phyloP scores from a whole-genome alignment of 768 basidiomycete genomes.

The Omphalotus guepiniiformis region DNA sequence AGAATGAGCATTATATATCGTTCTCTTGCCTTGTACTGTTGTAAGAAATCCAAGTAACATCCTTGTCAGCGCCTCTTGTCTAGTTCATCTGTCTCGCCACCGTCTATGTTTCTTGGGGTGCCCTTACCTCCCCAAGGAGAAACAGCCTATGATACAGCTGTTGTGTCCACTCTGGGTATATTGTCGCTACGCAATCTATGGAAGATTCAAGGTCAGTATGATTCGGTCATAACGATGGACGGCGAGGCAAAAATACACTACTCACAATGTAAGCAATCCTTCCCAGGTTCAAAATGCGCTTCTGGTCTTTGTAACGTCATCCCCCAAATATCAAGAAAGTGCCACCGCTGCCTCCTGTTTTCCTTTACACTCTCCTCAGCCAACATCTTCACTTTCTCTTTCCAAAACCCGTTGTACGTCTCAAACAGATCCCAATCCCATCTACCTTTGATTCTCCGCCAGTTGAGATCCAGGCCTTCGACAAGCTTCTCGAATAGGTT shows the following conservation, averaged over 20 bases:
- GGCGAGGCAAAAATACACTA: background rate
- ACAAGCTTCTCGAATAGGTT: slow-evolving; percentile 18
- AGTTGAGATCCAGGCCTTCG: slow-evolving; percentile 13
- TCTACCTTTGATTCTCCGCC: slow-evolving; percentile 18
- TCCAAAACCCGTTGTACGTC: slow-evolving; percentile 21
- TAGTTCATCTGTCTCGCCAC: too few relatives aligned
- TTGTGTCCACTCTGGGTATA: slow-evolving; percentile 22
- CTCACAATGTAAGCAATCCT: slow-evolving; percentile 27
- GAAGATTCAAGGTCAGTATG: background rate
- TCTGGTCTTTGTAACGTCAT: slow-evolving; percentile 22
- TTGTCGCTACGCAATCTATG: slow-evolving; percentile 21
- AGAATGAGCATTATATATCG: too few relatives aligned
- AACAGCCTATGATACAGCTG: slow-evolving; percentile 21
- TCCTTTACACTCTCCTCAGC: slow-evolving; percentile 6
- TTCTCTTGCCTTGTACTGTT: too few relatives aligned
- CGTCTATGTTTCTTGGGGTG: too few relatives aligned
- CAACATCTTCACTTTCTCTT: slow-evolving; percentile 12
- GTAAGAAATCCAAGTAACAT: too few relatives aligned
- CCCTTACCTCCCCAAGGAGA: too few relatives aligned
- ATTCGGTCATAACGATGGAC: background rate
- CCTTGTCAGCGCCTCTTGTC: too few relatives aligned
- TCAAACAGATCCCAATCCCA: slow-evolving; percentile 28
- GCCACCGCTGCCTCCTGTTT: slow-evolving; percentile 19
- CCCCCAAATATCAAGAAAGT: slow-evolving; percentile 25
- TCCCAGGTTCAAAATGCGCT: slow-evolving; percentile 24